Evolutionary conservation across 768 basidiomycete genomes (phyloP), one percentile per base, ranked within the genome.

Genomic region (Glaciozyma martinii): DNA sequence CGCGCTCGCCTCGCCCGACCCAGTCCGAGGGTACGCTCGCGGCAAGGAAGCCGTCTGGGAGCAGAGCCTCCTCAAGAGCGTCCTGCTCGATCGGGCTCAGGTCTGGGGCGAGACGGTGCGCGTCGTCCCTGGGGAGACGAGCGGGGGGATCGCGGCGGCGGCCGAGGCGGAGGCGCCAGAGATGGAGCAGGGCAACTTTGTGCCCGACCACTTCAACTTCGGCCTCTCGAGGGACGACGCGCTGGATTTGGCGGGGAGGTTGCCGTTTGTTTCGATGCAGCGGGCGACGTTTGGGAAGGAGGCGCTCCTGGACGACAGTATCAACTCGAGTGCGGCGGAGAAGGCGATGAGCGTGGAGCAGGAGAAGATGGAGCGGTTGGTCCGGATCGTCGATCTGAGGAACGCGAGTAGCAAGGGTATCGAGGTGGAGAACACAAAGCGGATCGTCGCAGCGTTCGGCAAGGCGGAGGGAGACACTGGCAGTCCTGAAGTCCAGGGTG

Each of bases 341-440:
- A 21, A 21, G 13, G 68, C 68, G 25, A 60, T 56, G 32, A 53
- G 32, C 3, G 52, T 49, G n/a, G 74, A 77, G 61, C 59, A 66
- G 49, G 71, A 66, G 49, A 76, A 78, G 64, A 61, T 57, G 18
- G 76, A 78, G 57, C 67, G 71, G 72, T 81, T 95, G 62, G 85
- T 86, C 50, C 81, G 82, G 70, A 77, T 90, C 37, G 77, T 91
- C 27, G 91, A 95, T 78, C 77, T 98, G 71, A 80, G 86, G 67
- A 97, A 98, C 73, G 87, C 94, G 23, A 89, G 87, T 71, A 88
- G 90, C 33, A 80, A 78, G 37, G 90, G 90, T n/a, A 85, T 97
- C 66, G 84, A 88, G 58, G 89, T 82, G 72, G 89, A 91, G 77
- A 97, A 95, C 76, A 80, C 88, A 65, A 80, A 84, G 74, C 81